Evolutionary conservation across 116 monocot species (phyloP).

Genomic region (Papilionanthe hybrid): DNA sequence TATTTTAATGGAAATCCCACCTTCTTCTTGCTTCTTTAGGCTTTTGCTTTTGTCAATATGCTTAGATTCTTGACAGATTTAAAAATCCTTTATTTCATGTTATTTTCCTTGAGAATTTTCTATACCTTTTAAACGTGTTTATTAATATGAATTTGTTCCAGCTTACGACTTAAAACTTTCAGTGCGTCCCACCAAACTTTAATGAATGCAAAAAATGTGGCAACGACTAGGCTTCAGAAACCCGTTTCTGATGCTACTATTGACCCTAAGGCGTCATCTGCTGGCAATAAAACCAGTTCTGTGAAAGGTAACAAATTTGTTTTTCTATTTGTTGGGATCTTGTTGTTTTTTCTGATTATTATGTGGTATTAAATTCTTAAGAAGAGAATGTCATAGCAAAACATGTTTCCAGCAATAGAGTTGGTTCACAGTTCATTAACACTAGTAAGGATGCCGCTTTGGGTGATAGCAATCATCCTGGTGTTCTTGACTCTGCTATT

Average conservation of each 20-base stretch:
- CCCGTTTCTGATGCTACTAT: not conserved
- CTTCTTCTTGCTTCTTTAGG: not conserved
- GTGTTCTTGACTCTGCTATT: constrained; percentile 3
- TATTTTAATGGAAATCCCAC: not conserved
- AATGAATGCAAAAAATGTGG: not conserved
- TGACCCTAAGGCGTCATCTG: not conserved
- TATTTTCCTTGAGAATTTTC: not conserved
- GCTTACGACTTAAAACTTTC: constrained; percentile 2
- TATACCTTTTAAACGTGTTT: not conserved
- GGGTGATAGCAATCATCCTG: not conserved
- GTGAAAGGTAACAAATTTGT: constrained; percentile 3
- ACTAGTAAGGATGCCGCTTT: not conserved
- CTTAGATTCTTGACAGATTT: not conserved
- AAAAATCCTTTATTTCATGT: not conserved
- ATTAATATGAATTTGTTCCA: not conserved
- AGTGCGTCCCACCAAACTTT: not conserved
- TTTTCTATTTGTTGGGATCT: not conserved
- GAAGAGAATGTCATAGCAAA: not conserved
- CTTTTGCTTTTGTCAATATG: not conserved
- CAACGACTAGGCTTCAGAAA: constrained; percentile 5
- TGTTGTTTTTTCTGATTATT: not conserved
- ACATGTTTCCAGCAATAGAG: not conserved
- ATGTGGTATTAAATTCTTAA: not conserved
- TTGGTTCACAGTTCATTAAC: not conserved
- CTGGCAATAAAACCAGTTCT: not conserved